phyloP scores from a whole-genome alignment of 2,329 filamentous ascomycete species.

The Phaeophleospora eucalypticola region DNA sequence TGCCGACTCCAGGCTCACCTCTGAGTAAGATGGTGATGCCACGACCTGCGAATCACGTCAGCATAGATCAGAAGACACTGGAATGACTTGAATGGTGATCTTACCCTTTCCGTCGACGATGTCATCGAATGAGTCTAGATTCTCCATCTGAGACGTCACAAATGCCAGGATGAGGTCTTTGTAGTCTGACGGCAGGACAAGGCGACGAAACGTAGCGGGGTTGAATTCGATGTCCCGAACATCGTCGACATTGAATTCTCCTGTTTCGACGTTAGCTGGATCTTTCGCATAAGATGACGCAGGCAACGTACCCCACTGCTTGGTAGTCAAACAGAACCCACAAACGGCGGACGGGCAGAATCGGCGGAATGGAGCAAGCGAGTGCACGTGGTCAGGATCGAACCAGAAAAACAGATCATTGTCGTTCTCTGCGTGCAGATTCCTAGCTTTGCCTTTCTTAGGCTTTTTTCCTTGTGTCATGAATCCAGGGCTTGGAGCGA shows the following conservation, averaged over 20 bases:
- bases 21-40: conserved; percentile 36
- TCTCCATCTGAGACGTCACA: conserved; percentile 12
- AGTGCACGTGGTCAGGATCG: neutral
- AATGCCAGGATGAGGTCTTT: conserved; percentile 16
- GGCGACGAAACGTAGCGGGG: conserved; percentile 27
- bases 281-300: neutral
- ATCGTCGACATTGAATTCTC: conserved; percentile 17
- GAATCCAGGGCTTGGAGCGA: no score
- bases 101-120: conserved; percentile 33
- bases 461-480: no score
- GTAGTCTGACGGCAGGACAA: conserved; percentile 26
- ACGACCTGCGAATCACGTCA: neutral
- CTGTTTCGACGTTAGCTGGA: neutral
- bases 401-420: neutral
- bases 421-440: neutral
- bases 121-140: conserved; percentile 26
- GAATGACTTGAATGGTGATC: neutral
- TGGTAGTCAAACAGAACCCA: conserved; percentile 33
- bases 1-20: conserved; percentile 36
- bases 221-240: conserved; percentile 31
- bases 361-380: neutral
- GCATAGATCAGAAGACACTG: neutral
- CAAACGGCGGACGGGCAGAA: conserved; percentile 29
- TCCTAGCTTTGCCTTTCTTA: neutral
- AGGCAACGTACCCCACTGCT: conserved; percentile 29